Base-by-base conservation (phyloP, 257 asterid species). In the Scutellaria galericulata region DNA sequence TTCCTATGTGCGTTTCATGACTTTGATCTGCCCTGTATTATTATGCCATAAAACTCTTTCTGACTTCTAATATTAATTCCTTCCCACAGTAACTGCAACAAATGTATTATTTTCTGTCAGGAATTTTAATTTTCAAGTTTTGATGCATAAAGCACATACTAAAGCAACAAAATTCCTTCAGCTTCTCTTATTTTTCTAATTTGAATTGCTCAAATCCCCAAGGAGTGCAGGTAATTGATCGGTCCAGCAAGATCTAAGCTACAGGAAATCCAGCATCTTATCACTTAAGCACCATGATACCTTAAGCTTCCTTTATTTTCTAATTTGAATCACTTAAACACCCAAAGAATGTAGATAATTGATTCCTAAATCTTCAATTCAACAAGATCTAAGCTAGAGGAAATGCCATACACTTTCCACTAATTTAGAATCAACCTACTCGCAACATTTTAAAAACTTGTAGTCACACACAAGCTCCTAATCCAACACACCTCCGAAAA, bases 1-100 rank as follows among this genome's bases (percentile, higher is more conserved):
- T 27, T 40, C 45, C 12, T 51, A 11, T 39, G 83, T 80, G 42
- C 72, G 41, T 68, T 78, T 37, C 77, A 59, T 54, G 74, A 78
- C 77, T 71, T 63, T 48, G 68, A 51, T 63, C 70, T 58, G 41
- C 68, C 41, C 18, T 27, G 9, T 68, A 42, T 64, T 61, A 75
- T 55, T 59, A 66, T 18, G 18, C 22, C 42, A 57, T 13, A 47
- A 67, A 65, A 68, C 64, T 64, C 71, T 14, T 31, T 40, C 80
- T 37, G 63, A 42, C 58, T 72, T 77, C 72, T 27, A 24, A 14
- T 44, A 47, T 13, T 53, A 9, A 6, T 55, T 9, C 59, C 9
- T 53, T 50, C 53, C 9, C 40, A 45, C 52, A 63, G 72, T 24
- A 52, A 35, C 15, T 41, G 27, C 12, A 40, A 9, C 51, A 64